Evolutionary conservation across 306 rosid species (phyloP).

Genomic region (Begonia loranthoides): DNA sequence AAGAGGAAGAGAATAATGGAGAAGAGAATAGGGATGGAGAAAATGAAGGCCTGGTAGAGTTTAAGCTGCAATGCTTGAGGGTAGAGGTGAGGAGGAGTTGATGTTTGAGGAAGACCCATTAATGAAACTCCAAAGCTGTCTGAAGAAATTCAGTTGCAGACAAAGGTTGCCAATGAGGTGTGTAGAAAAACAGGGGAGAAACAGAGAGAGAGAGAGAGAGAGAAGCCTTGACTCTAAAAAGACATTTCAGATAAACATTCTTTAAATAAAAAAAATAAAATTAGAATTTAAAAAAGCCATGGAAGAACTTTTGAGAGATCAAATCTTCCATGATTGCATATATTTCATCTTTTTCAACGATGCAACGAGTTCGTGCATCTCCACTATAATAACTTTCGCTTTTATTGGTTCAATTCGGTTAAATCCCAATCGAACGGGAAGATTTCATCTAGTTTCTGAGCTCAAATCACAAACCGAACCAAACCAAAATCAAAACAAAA

Average conservation of each 20-base stretch:
- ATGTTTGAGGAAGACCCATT: constrained; percentile 47
- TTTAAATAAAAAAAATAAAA: not conserved
- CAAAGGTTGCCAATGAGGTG: not conserved
- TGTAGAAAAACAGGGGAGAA: not conserved
- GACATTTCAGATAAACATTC: not conserved
- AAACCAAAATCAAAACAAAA: no score
- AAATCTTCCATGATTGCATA: not conserved
- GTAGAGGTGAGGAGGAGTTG: constrained; percentile 44
- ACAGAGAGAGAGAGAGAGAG: not conserved
- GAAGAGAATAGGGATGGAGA: constrained; percentile 79
- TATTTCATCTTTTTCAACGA: not conserved
- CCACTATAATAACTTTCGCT: not conserved
- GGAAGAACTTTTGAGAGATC: not conserved
- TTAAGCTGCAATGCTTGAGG: constrained; percentile 70
- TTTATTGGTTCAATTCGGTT: no score
- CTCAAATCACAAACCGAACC: no score
- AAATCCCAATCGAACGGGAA: no score
- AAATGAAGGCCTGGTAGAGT: constrained; percentile 85
- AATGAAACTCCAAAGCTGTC: not conserved
- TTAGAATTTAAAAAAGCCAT: not conserved
- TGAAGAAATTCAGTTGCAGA: not conserved
- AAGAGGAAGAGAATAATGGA: constrained; percentile 60
- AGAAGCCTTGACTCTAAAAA: not conserved
- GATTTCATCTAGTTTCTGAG: no score
- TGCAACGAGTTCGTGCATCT: not conserved